These are phyloP conservation scores for Ustilago nuda DNA, from an alignment of 1,284 basidiomycete genomes.

Conservation along the genomic window DNA sequence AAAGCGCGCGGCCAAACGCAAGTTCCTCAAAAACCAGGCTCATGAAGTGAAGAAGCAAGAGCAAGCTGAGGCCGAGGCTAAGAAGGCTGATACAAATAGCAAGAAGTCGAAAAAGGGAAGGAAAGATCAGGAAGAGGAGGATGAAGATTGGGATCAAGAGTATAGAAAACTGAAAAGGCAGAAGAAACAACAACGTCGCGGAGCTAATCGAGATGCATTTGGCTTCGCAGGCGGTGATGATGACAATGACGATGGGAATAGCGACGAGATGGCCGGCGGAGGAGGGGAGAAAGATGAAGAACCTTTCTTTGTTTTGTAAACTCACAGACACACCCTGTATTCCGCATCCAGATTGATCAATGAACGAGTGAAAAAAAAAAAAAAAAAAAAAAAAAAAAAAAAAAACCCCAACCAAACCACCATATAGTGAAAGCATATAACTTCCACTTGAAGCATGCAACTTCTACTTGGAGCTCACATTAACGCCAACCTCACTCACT, in stretches of 20 bases:
- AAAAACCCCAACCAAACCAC: no score
- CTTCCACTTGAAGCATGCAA: no score
- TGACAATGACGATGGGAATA: slow-evolving; percentile 4
- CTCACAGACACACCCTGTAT: neutral
- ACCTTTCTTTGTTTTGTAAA: slow-evolving; percentile 41
- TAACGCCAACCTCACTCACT: no score
- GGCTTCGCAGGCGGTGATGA: slow-evolving; percentile 6
- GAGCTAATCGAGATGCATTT: neutral
- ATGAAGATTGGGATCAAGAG: slow-evolving; percentile 55
- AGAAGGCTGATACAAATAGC: neutral
- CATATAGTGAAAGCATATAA: no score
- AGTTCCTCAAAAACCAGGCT: slow-evolving; percentile 34
- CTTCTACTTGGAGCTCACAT: no score
- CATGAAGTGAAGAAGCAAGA: neutral
- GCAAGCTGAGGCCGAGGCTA: neutral
- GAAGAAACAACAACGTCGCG: slow-evolving; percentile 12
- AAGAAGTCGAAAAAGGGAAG: neutral
- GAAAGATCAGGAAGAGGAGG: slow-evolving; percentile 13
- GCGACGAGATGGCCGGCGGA: neutral
- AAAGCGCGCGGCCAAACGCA: slow-evolving; percentile 54
- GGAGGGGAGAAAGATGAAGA: slow-evolving; percentile 2
- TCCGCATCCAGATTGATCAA: neutral
- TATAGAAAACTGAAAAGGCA: slow-evolving; percentile 56
- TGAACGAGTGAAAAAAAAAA: neutral
- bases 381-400: neutral